Conservation (phyloP, 768 basidiomycete species). For the Rhodotorula taiwanensis region DNA sequence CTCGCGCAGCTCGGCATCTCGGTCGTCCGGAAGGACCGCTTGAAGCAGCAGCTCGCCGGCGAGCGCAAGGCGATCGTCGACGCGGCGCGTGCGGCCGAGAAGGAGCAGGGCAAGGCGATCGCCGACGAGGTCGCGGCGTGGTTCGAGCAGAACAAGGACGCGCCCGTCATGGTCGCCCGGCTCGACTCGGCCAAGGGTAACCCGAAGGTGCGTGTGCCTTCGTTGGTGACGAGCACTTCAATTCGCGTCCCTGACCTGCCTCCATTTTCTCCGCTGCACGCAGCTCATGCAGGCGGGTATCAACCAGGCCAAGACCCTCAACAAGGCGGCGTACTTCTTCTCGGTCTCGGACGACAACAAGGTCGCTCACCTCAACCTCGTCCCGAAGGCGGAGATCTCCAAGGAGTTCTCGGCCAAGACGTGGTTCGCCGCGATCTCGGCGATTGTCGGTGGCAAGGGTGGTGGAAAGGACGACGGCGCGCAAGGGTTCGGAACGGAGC, state of each 20-base stretch:
- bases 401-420: slow-evolving; percentile 68
- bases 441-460: slow-evolving; percentile 87
- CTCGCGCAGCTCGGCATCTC: slow-evolving; percentile 85
- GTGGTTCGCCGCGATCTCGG: slow-evolving; percentile 77
- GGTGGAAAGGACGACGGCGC: slow-evolving; percentile 91
- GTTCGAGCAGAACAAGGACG: slow-evolving; percentile 70
- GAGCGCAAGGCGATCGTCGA: slow-evolving; percentile 80
- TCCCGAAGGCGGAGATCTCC: slow-evolving; percentile 57
- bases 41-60: slow-evolving; percentile 64
- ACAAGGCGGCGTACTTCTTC: slow-evolving; percentile 82
- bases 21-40: slow-evolving; percentile 66
- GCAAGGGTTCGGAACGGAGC: slow-evolving; percentile 74
- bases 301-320: slow-evolving; percentile 68
- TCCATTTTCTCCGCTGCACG: slow-evolving; percentile 39
- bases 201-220: slow-evolving; percentile 57
- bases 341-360: slow-evolving; percentile 68
- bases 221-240: not conserved
- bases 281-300: slow-evolving; percentile 67
- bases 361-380: slow-evolving; percentile 79
- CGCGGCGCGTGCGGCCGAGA: slow-evolving; percentile 71
- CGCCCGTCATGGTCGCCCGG: slow-evolving; percentile 61
- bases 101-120: slow-evolving; percentile 68
- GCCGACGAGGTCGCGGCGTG: slow-evolving; percentile 61
- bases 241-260: not conserved
- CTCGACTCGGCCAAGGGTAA: slow-evolving; percentile 70